Evolutionary conservation across 176 grass and related monocot genomes (phyloP).

Genomic region (Avena insularis): DNA sequence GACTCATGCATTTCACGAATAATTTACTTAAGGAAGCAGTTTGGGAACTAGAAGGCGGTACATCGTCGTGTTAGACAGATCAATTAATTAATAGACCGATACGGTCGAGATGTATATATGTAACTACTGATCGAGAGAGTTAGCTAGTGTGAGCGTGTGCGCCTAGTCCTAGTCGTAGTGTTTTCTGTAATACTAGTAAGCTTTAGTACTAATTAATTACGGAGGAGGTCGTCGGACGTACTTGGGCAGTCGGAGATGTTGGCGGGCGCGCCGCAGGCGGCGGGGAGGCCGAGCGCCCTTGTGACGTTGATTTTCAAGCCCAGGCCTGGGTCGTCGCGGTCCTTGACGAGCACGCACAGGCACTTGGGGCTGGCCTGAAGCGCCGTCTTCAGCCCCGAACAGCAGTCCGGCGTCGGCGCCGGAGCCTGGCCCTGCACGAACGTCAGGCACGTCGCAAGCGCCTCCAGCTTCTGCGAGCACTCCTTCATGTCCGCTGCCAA

Average conservation of each 20-base stretch:
- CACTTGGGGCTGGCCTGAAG: conserved; percentile 67
- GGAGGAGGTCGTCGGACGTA: neutral
- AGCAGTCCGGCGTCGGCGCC: conserved; percentile 87
- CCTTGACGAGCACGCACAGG: conserved; percentile 86
- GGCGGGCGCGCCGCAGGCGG: conserved; percentile 48
- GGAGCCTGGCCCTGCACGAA: conserved; percentile 61
- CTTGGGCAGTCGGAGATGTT: conserved; percentile 88
- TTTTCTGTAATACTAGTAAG: no score
- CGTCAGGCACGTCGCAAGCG: conserved; percentile 71
- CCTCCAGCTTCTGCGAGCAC: conserved; percentile 61
- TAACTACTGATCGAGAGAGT: no score
- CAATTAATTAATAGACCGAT: no score
- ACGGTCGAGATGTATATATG: no score
- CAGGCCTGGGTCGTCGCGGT: conserved; percentile 66
- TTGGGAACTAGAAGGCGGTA: no score
- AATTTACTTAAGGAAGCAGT: no score
- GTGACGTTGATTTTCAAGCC: conserved; percentile 78
- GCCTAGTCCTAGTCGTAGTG: no score
- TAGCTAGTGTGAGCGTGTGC: no score
- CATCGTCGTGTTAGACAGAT: no score
- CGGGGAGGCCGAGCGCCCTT: conserved; percentile 65
- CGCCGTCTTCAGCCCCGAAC: conserved; percentile 73
- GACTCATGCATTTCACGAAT: no score
- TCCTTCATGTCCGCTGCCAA: conserved; percentile 60
- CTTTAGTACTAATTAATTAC: no score